Conservation (phyloP, 306 rosid species). For the Dalbergia oliveri region DNA sequence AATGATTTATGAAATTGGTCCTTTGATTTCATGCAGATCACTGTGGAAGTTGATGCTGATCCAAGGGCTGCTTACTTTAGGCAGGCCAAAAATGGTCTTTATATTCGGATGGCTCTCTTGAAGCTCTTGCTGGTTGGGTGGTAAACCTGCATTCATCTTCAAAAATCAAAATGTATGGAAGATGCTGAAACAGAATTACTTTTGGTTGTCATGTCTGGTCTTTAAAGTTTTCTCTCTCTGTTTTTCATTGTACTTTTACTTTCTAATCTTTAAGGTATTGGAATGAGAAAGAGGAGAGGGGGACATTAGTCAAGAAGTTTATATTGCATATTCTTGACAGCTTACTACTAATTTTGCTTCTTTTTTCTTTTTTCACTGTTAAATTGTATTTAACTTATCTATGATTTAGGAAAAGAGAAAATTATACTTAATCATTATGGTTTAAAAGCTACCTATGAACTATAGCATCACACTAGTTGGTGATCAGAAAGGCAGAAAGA, state of each 20-base stretch:
- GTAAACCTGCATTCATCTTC: slow-evolving; percentile 55
- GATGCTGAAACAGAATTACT: slow-evolving; percentile 36
- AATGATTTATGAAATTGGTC: background rate
- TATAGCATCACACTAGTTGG: background rate
- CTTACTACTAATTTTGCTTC: background rate
- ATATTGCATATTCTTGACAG: slow-evolving; percentile 20
- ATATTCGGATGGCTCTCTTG: slow-evolving; percentile 83
- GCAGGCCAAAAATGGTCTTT: slow-evolving; percentile 90
- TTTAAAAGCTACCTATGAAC: background rate
- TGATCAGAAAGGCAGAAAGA: background rate
- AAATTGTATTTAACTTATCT: slow-evolving; percentile 13
- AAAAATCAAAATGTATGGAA: slow-evolving; percentile 39
- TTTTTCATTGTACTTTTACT: slow-evolving; percentile 19
- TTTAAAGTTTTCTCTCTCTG: background rate
- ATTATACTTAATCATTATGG: background rate
- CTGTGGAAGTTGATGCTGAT: slow-evolving; percentile 78
- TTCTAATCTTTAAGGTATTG: slow-evolving; percentile 12
- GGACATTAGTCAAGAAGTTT: background rate
- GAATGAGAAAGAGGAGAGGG: slow-evolving; percentile 17
- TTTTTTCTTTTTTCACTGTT: background rate
- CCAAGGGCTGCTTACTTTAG: slow-evolving; percentile 85
- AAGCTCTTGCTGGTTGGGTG: slow-evolving; percentile 87
- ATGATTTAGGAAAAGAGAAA: background rate
- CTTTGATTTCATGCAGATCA: slow-evolving; percentile 63
- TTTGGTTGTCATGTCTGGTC: slow-evolving; percentile 5